Evolutionary conservation across 75 land plant species (phyloP), one percentile per base, ranked within the genome.

Genomic region (Azolla pinnata): DNA sequence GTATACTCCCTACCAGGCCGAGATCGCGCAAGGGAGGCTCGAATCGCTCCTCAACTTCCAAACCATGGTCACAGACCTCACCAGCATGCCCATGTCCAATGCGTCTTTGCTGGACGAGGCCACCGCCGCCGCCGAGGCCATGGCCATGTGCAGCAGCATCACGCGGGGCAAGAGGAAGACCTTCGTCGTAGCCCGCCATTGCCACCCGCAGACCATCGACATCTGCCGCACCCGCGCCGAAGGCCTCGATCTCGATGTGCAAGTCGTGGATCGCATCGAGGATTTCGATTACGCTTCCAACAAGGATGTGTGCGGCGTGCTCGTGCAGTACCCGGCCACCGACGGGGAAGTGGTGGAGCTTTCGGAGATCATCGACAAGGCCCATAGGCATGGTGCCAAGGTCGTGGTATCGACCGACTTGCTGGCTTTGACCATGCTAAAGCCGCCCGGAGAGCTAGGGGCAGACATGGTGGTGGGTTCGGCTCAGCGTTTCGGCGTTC

Each of bases 1-100:
- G 81, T 93, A 93, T 61, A 93, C 98, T 1, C 98, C 98, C 0
- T 93, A 93, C 77, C 98, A 93, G 67, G 98, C 98, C 18, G 98
- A 93, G 71, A 86, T 93, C 31, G 77, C 98, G 0, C 98, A 93
- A 67, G 98, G 98, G 0, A 44, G 98, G 42, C 75, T 93, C 19
- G 98, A 93, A 56, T 88, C 95, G 0, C 65, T 93, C 31, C 78
- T 93, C 46, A 93, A 93, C 49, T 93, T 59, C 73, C 98, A 93
- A 64, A 93, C 90, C 28, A 52, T 93, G 81, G 64, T 93, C 21
- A 50, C 96, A 18, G 98, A 93, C 60, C 85, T 93, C 34, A 93
- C 98, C 26, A 90, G 79, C 0, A 74, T 93, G 59, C 98, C 98
- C 30, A 93, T 93, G 98, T 85, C 96, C 19, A 93, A 93, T 62